Conservation (phyloP, 148 eudicot species). For the Rhododendron simsii region DNA sequence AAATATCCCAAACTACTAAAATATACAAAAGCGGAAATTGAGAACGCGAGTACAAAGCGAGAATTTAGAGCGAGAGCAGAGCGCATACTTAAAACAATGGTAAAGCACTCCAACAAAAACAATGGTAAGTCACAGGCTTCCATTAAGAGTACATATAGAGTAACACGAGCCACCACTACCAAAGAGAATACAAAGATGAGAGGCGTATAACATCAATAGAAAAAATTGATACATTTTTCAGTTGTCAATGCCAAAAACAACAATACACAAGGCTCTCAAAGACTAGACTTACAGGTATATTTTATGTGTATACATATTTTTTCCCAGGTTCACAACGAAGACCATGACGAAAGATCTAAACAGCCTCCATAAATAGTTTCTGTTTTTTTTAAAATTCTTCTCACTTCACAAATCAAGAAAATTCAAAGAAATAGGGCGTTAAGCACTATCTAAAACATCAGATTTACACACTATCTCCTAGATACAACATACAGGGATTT, state of each 20-base stretch:
- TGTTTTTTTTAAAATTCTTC: background rate
- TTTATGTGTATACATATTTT: background rate
- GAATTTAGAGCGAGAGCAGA: too few species aligned
- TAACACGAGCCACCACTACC: background rate
- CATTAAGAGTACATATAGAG: background rate
- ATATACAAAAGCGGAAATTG: too few species aligned
- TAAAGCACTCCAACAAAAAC: background rate
- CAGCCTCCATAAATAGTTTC: background rate
- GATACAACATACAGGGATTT: background rate
- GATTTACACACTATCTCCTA: slow-evolving; percentile 11
- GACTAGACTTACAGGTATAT: background rate
- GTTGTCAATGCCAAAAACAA: background rate
- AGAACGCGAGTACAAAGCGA: too few species aligned
- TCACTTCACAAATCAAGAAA: slow-evolving; percentile 9
- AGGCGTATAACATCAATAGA: background rate
- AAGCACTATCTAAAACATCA: slow-evolving; percentile 17
- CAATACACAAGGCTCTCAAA: slow-evolving; percentile 1
- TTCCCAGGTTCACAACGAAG: slow-evolving; percentile 1
- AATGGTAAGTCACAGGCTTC: background rate
- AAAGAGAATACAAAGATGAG: background rate
- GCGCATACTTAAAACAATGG: too few species aligned
- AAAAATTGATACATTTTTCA: background rate
- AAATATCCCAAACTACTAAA: background rate
- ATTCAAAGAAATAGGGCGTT: background rate
- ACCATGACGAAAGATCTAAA: background rate